Conservation (phyloP, 2,329 filamentous ascomycete species). For the Coleophoma cylindrospora region DNA sequence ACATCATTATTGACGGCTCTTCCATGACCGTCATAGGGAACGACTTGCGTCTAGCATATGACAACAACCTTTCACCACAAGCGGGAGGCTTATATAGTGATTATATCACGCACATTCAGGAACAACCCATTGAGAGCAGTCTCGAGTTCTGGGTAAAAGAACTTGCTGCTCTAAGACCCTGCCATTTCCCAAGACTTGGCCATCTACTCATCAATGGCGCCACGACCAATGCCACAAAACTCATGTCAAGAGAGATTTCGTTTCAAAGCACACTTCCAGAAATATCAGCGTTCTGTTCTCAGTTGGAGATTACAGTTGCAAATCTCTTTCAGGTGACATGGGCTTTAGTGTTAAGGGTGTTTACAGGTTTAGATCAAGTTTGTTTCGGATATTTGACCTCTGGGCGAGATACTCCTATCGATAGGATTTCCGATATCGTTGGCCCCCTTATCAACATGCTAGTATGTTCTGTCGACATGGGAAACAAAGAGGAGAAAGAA, state of each 20-base stretch:
- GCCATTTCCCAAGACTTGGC: background rate
- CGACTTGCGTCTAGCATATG: constrained; percentile 40
- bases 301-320: background rate
- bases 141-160: background rate
- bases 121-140: background rate
- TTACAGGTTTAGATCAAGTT: constrained; percentile 40
- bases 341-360: constrained; percentile 42
- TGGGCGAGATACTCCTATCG: constrained; percentile 45
- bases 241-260: background rate
- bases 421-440: constrained; percentile 31
- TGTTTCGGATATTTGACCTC: constrained; percentile 50
- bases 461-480: constrained; percentile 36
- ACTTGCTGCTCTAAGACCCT: background rate
- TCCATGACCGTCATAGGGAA: constrained; percentile 41
- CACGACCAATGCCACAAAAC: no score
- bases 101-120: background rate
- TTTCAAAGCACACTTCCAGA: background rate
- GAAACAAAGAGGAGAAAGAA: constrained; percentile 18
- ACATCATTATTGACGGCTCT: constrained; percentile 44
- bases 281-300: background rate
- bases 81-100: constrained; percentile 39
- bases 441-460: constrained; percentile 52
- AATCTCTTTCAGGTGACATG: background rate
- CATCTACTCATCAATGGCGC: no score
- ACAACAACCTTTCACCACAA: constrained; percentile 32